phyloP scores from a whole-genome alignment of 805 yeast genomes.

The Yamadazyma nakazawae region DNA sequence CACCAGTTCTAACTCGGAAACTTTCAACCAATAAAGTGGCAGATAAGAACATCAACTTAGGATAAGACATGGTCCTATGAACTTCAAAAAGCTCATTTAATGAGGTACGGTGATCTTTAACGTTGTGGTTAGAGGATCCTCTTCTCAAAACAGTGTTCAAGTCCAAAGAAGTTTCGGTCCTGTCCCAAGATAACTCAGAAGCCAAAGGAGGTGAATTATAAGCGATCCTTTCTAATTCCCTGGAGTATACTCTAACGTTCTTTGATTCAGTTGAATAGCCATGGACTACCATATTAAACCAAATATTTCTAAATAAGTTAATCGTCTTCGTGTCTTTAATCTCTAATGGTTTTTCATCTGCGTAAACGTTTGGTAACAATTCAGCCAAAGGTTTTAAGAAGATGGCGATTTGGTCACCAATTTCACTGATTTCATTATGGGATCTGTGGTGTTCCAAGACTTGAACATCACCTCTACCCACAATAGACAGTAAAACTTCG shows the following conservation, averaged over 20 bases:
- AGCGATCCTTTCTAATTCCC: slow-evolving; percentile 67
- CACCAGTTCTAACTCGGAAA: slow-evolving; percentile 74
- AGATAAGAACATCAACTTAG: slow-evolving; percentile 83
- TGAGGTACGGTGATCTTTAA: slow-evolving; percentile 68
- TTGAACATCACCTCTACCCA: slow-evolving; percentile 77
- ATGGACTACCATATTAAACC: slow-evolving; percentile 93
- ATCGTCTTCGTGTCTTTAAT: slow-evolving; percentile 48
- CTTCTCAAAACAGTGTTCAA: slow-evolving; percentile 86
- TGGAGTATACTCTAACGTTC: slow-evolving; percentile 45
- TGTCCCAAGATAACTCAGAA: slow-evolving; percentile 71
- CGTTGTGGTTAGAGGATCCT: slow-evolving; percentile 80
- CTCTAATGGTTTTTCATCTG: slow-evolving; percentile 39
- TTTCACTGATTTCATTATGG: slow-evolving; percentile 64
- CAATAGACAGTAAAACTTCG: slow-evolving; percentile 63
- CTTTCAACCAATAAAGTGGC: slow-evolving; percentile 78
- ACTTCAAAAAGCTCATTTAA: slow-evolving; percentile 50
- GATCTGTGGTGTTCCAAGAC: slow-evolving; percentile 76
- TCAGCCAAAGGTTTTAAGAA: slow-evolving; percentile 73
- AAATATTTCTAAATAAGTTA: slow-evolving; percentile 74
- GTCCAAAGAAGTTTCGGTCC: slow-evolving; percentile 89
- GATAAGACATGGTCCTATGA: slow-evolving; percentile 56
- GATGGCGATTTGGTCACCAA: slow-evolving; percentile 64
- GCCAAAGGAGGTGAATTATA: slow-evolving; percentile 85
- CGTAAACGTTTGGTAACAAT: slow-evolving; percentile 57
- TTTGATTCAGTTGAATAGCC: slow-evolving; percentile 70